Evolutionary conservation across 768 basidiomycete species (phyloP).

Genomic region (Grammothele lineata): DNA sequence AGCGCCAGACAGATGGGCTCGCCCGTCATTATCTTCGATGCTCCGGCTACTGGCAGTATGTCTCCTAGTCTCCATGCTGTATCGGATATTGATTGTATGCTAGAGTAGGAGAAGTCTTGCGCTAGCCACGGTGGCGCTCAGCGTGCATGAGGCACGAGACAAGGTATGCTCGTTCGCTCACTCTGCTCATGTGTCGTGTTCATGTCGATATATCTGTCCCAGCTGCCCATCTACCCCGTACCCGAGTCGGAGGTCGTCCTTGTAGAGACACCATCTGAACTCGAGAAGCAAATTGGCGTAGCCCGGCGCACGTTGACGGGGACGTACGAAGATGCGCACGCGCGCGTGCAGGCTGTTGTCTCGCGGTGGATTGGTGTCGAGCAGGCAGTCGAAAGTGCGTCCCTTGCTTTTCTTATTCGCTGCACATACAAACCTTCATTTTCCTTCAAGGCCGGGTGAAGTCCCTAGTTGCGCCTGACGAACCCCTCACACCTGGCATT

Average conservation of each 20-base stretch:
- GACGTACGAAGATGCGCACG: constrained; percentile 53
- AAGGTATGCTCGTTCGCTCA: constrained; percentile 16
- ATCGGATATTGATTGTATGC: no score
- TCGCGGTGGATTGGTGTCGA: constrained; percentile 85
- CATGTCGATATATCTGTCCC: not conserved
- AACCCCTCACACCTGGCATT: constrained; percentile 82
- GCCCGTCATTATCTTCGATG: not conserved
- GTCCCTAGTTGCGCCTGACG: constrained; percentile 72
- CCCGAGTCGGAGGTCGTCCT: constrained; percentile 62
- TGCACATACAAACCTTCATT: no score
- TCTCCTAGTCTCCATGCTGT: no score
- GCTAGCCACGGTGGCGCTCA: constrained; percentile 12
- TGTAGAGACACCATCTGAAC: constrained; percentile 65
- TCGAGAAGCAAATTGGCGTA: constrained; percentile 74
- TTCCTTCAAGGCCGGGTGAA: constrained; percentile 65
- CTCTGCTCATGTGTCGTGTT: not conserved
- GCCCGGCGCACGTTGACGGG: constrained; percentile 58
- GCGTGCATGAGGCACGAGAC: constrained; percentile 16
- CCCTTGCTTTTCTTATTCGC: constrained; percentile 1
- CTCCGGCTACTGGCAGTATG: not conserved
- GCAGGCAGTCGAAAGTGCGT: constrained; percentile 79
- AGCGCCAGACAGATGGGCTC: no score
- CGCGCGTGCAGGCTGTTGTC: constrained; percentile 67
- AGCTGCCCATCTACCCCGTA: constrained; percentile 84
- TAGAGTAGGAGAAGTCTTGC: constrained; percentile 17